Evolutionary conservation across 257 asterid genomes (phyloP).

Genomic region (Nicotiana obtusifolia): DNA sequence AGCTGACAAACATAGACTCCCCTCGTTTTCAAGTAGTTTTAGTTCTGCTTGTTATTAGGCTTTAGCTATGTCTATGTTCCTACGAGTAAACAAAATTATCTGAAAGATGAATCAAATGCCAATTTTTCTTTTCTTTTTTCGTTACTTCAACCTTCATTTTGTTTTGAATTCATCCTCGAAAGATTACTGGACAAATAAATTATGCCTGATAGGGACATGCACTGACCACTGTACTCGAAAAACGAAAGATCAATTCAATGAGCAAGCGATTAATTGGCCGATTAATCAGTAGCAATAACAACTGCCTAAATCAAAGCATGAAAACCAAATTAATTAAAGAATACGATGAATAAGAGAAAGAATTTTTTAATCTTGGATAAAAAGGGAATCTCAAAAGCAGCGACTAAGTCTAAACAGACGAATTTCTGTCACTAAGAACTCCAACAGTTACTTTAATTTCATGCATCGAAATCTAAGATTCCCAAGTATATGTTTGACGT

Average conservation of each 20-base stretch:
- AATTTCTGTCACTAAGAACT: conserved; percentile 23
- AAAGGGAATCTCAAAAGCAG: conserved; percentile 29
- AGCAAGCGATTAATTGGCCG: neutral
- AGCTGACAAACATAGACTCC: neutral
- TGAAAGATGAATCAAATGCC: neutral
- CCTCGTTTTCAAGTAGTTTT: neutral
- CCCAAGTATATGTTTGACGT: conserved; percentile 10
- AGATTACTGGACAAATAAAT: neutral
- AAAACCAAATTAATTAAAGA: neutral
- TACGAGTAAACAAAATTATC: conserved; percentile 9
- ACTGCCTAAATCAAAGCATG: conserved; percentile 2
- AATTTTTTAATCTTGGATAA: neutral
- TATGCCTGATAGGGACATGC: neutral
- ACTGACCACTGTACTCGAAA: neutral
- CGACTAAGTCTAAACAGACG: conserved; percentile 15
- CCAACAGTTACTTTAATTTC: neutral
- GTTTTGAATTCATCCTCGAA: neutral
- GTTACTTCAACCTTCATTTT: conserved; percentile 1
- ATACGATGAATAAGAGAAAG: neutral
- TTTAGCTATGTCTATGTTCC: neutral
- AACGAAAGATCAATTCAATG: neutral
- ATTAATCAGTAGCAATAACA: conserved; percentile 3
- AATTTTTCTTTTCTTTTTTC: neutral
- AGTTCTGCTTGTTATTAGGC: neutral
- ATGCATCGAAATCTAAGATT: conserved; percentile 8